phyloP scores from a whole-genome alignment of 768 basidiomycete genomes.

The Chlorophyllum brunneum region DNA sequence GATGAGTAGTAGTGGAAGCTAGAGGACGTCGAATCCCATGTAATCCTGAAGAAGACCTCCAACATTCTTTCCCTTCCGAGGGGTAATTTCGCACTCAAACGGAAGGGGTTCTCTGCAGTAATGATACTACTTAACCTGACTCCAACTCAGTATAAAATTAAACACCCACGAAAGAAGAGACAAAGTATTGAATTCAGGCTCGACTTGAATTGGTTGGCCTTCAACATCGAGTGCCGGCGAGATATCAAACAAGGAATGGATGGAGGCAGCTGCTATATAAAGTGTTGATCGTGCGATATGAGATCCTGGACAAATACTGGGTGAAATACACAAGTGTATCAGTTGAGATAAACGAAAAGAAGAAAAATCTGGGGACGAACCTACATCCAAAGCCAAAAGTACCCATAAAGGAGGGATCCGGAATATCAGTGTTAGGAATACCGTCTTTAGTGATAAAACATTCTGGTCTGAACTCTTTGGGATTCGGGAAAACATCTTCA shows the following conservation, averaged over 20 bases:
- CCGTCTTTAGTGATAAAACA: slow-evolving; percentile 24
- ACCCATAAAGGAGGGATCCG: slow-evolving; percentile 8
- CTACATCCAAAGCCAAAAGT: slow-evolving; percentile 21
- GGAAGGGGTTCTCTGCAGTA: slow-evolving; percentile 2
- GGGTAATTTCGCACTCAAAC: not conserved
- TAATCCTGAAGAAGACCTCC: not conserved
- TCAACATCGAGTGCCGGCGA: slow-evolving; percentile 15
- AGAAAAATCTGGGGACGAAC: not conserved
- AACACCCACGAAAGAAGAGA: slow-evolving; percentile 4
- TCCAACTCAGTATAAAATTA: not conserved
- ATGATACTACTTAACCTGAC: not conserved
- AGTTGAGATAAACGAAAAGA: not conserved
- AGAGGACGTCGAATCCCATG: not conserved
- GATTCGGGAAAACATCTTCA: slow-evolving; percentile 26
- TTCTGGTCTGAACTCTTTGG: slow-evolving; percentile 26
- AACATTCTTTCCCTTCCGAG: not conserved
- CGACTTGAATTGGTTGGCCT: slow-evolving; percentile 14
- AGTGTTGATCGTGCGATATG: slow-evolving; percentile 18
- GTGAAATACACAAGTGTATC: not conserved
- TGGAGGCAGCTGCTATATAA: slow-evolving; percentile 16
- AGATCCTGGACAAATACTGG: slow-evolving; percentile 23
- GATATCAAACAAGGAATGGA: slow-evolving; percentile 19
- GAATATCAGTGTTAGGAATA: slow-evolving; percentile 1
- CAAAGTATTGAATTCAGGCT: slow-evolving; percentile 1
- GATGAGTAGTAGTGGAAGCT: not conserved